These are phyloP conservation scores for Aspergillus baeticus DNA, from an alignment of 495 filamentous ascomycete species.

Conservation along the genomic window DNA sequence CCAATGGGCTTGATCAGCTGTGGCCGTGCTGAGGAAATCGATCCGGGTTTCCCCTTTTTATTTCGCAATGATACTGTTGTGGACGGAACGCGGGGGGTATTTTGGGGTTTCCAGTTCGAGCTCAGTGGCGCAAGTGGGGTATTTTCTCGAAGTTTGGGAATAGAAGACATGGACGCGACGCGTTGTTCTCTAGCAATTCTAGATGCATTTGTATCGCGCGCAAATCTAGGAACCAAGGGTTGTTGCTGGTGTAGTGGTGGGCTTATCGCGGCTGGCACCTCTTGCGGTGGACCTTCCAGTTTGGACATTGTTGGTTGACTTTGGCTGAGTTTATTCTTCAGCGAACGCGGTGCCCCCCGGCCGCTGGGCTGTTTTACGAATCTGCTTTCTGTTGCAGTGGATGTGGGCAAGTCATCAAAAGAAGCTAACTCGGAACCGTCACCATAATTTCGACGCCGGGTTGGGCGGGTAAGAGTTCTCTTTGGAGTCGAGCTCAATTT, in stretches of 20 bases:
- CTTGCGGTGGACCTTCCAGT: slow-evolving; percentile 55
- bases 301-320: slow-evolving; percentile 37
- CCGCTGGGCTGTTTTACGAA: slow-evolving; percentile 78
- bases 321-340: slow-evolving; percentile 61
- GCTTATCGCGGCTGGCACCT: slow-evolving; percentile 46
- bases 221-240: slow-evolving; percentile 71
- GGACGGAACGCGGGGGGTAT: slow-evolving; percentile 54
- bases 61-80: slow-evolving; percentile 41
- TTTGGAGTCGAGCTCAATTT: slow-evolving; percentile 50
- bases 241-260: slow-evolving; percentile 43
- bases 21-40: slow-evolving; percentile 58
- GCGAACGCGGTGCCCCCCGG: slow-evolving; percentile 64
- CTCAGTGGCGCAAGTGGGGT: slow-evolving; percentile 63
- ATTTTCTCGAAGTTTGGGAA: slow-evolving; percentile 40
- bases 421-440: slow-evolving; percentile 88
- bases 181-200: slow-evolving; percentile 87
- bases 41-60: slow-evolving; percentile 54
- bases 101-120: slow-evolving; percentile 78
- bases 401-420: slow-evolving; percentile 95
- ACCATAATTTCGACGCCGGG: slow-evolving; percentile 75
- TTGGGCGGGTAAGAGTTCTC: slow-evolving; percentile 70
- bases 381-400: slow-evolving; percentile 72
- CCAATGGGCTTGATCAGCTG: slow-evolving; percentile 72
- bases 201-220: slow-evolving; percentile 87
- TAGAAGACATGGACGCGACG: slow-evolving; percentile 51